phyloP scores from a whole-genome alignment of 2,329 filamentous ascomycete genomes.

The Colletotrichum salicis region DNA sequence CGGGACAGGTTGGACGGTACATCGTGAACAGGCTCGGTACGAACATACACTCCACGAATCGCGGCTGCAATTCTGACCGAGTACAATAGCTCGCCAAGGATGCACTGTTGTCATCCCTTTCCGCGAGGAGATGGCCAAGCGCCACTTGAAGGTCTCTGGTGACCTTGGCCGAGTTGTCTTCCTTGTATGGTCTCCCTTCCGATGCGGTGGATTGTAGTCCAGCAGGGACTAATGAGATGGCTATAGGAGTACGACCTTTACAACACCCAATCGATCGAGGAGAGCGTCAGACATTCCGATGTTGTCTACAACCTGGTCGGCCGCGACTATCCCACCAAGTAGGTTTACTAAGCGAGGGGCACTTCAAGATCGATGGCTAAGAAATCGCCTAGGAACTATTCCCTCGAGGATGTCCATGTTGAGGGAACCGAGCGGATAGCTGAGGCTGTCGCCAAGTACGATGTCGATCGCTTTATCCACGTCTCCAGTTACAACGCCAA shows the following conservation, averaged over 20 bases:
- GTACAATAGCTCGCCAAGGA: constrained; percentile 80
- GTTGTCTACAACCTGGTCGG: constrained; percentile 97
- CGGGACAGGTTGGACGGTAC: constrained; percentile 93
- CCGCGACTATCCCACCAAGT: constrained; percentile 96
- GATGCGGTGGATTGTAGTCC: background rate
- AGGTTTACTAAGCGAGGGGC: constrained; percentile 44
- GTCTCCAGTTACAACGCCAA: constrained; percentile 94
- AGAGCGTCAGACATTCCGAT: constrained; percentile 95
- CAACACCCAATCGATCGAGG: constrained; percentile 95
- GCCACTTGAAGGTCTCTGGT: constrained; percentile 95
- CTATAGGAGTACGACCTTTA: constrained; percentile 88
- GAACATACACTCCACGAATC: constrained; percentile 40
- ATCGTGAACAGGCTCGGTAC: constrained; percentile 93
- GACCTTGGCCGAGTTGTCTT: constrained; percentile 92
- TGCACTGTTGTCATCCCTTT: constrained; percentile 93
- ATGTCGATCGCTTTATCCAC: constrained; percentile 95
- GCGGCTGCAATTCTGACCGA: background rate
- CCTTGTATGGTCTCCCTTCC: constrained; percentile 62
- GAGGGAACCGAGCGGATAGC: constrained; percentile 92
- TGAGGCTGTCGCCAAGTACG: constrained; percentile 96
- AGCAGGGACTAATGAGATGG: constrained; percentile 16
- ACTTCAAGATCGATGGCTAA: constrained; percentile 42
- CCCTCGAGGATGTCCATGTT: constrained; percentile 90
- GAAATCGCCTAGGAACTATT: constrained; percentile 80
- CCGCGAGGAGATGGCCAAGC: constrained; percentile 97